Conservation (phyloP, 257 asterid species). For the Gentiana macrophylla region DNA sequence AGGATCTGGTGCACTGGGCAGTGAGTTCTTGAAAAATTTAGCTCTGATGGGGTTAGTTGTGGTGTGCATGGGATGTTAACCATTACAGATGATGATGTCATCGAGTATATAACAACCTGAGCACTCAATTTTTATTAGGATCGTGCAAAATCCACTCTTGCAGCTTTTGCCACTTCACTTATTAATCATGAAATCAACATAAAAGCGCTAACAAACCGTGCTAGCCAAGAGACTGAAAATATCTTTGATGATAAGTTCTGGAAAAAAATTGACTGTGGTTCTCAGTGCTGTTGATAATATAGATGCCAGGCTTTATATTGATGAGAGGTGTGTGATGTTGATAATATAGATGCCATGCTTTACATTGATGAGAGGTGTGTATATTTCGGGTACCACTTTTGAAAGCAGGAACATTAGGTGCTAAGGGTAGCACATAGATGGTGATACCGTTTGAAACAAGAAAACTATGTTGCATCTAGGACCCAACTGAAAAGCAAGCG, state of each 20-base stretch:
- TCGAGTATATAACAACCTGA: constrained; percentile 92
- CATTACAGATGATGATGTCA: constrained; percentile 86
- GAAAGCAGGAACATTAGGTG: constrained; percentile 89
- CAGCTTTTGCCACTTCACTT: constrained; percentile 69
- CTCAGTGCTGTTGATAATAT: constrained; percentile 92
- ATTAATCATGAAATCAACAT: constrained; percentile 51
- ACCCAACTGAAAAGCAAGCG: constrained; percentile 94
- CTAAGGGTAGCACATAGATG: constrained; percentile 89
- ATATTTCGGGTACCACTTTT: constrained; percentile 86
- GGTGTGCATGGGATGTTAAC: constrained; percentile 61
- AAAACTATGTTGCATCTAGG: constrained; percentile 93
- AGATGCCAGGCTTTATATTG: constrained; percentile 86
- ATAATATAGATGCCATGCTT: too few relatives aligned
- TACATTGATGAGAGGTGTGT: constrained; percentile 25
- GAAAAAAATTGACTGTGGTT: constrained; percentile 67
- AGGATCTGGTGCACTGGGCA: constrained; percentile 96
- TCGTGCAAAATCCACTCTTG: constrained; percentile 87
- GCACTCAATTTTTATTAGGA: constrained; percentile 89
- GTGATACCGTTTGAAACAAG: constrained; percentile 77
- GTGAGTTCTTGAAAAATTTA: constrained; percentile 84
- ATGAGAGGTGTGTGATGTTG: constrained; percentile 37
- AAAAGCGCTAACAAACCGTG: constrained; percentile 90
- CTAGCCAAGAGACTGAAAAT: constrained; percentile 75
- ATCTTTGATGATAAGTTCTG: constrained; percentile 78
- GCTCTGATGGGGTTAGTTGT: constrained; percentile 86